A percentile compares a stretch with the other conserved stretches of the same genome.
Conservation (phyloP, 108 stramenopile genomes). For the Conticribra weissflogii region DNA sequence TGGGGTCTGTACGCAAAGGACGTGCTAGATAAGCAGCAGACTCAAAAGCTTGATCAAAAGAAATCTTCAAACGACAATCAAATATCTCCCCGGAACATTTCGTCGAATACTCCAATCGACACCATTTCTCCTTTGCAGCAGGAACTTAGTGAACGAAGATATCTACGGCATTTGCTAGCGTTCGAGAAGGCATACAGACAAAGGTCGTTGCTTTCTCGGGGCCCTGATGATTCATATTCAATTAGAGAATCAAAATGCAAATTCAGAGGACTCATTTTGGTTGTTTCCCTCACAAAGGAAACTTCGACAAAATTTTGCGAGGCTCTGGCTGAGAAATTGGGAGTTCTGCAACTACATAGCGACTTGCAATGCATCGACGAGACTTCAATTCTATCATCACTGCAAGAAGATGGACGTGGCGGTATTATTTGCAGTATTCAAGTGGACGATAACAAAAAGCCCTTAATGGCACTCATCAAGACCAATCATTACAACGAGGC, state of each 20-base stretch:
- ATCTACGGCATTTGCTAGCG: constrained; percentile 4
- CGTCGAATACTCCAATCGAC: neutral
- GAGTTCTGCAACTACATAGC: neutral
- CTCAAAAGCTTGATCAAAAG: neutral
- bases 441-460: neutral
- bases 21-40: constrained; percentile 7
- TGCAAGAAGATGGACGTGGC: neutral
- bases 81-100: too few species aligned
- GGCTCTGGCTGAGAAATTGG: constrained; percentile 6
- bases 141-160: neutral
- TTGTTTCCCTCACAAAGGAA: constrained; percentile 5
- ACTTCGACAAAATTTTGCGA: constrained; percentile 1
- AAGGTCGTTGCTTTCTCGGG: neutral
- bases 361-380: constrained; percentile 8
- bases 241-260: neutral
- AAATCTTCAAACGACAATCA: neutral
- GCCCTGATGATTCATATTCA: neutral
- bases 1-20: constrained; percentile 62
- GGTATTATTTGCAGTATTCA: constrained; percentile 6
- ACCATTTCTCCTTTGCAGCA: too few species aligned
- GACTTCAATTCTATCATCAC: constrained; percentile 2
- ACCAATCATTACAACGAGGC: constrained; percentile 28
- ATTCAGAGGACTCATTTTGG: constrained; percentile 4
- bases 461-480: constrained; percentile 15
- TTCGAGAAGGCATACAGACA: constrained; percentile 13